Evolutionary conservation across 441 rosid genomes (phyloP).

Genomic region (Macaranga tanarius): DNA sequence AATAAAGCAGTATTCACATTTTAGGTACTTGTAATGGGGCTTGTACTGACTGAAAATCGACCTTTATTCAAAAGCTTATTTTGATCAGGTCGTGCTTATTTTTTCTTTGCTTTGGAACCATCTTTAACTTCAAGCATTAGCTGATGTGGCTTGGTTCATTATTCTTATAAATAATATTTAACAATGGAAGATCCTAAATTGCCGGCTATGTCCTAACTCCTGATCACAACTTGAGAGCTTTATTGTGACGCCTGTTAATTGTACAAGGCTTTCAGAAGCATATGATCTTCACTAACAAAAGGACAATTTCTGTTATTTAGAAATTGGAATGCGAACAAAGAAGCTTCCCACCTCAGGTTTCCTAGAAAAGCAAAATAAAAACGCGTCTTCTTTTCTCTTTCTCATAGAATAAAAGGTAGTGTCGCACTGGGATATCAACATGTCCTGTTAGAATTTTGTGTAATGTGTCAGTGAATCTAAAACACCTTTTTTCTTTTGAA

Average conservation of each 20-base stretch:
- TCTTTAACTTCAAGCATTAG: too few species aligned
- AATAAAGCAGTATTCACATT: neutral
- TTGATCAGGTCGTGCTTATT: neutral
- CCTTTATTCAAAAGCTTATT: neutral
- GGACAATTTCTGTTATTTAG: neutral
- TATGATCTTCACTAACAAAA: neutral
- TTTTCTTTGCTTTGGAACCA: neutral
- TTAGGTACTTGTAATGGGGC: neutral
- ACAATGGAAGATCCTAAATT: neutral
- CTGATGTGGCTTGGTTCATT: neutral
- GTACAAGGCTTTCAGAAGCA: too few species aligned
- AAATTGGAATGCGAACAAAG: neutral
- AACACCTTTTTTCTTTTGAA: neutral
- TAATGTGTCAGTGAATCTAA: neutral
- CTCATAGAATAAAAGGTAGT: neutral
- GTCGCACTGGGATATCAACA: neutral
- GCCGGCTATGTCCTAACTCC: slow-evolving; percentile 1
- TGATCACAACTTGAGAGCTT: neutral
- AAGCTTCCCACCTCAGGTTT: neutral
- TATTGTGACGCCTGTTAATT: too few species aligned
- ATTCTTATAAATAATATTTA: too few species aligned
- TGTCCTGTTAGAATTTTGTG: neutral
- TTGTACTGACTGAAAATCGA: neutral
- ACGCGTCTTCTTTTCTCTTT: neutral
- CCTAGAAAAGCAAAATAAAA: neutral